Evolutionary conservation across 108 stramenopile genomes (phyloP).

Genomic region (Pseudonitzschia multiseries): DNA sequence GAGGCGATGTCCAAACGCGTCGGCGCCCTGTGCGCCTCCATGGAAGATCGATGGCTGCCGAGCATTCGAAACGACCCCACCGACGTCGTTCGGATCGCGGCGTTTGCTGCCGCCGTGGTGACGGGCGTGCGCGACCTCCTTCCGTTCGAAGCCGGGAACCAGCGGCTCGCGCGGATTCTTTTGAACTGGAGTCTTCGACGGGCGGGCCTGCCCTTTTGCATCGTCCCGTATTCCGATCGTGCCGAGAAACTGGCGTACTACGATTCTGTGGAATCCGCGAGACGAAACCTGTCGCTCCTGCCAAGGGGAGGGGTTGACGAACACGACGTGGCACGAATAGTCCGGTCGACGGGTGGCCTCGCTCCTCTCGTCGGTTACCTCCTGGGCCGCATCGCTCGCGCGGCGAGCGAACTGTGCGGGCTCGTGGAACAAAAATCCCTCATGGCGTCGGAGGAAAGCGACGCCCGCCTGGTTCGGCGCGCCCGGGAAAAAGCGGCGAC

Average conservation of each 20-base stretch:
- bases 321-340: background rate
- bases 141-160: slow-evolving; percentile 43
- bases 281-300: slow-evolving; percentile 14
- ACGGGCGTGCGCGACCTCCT: slow-evolving; percentile 35
- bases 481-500: slow-evolving; percentile 44
- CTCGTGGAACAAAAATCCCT: slow-evolving; percentile 29
- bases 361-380: slow-evolving; percentile 36
- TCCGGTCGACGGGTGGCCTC: slow-evolving; percentile 12
- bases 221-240: slow-evolving; percentile 32
- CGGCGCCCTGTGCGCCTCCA: slow-evolving; percentile 4
- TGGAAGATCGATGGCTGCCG: slow-evolving; percentile 12
- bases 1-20: slow-evolving; percentile 22
- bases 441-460: slow-evolving; percentile 31
- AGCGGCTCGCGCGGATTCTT: slow-evolving; percentile 30
- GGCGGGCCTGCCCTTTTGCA: slow-evolving; percentile 36
- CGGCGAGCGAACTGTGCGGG: slow-evolving; percentile 23
- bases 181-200: slow-evolving; percentile 38
- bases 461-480: slow-evolving; percentile 35
- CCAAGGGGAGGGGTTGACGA: slow-evolving; percentile 6
- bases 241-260: slow-evolving; percentile 32
- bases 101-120: slow-evolving; percentile 40
- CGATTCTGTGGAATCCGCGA: slow-evolving; percentile 19
- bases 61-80: background rate
- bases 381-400: slow-evolving; percentile 23
- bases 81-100: background rate